These are phyloP conservation scores for Gelatoporia subvermispora DNA, from an alignment of 768 basidiomycete species.

Conservation along the genomic window DNA sequence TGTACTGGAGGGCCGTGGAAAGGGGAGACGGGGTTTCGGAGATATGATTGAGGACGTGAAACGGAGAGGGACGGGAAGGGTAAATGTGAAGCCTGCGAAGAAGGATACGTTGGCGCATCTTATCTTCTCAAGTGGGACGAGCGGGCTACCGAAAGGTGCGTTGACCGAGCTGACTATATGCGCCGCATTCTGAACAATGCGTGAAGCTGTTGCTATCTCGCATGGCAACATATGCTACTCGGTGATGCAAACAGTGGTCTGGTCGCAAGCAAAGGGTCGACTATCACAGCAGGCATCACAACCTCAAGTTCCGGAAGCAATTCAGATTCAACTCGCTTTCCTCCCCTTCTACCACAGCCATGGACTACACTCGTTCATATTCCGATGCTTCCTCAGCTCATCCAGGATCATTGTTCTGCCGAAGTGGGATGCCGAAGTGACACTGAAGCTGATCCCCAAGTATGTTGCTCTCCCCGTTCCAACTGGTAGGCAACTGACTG, in stretches of 20 bases:
- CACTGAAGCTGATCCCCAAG: conserved; percentile 54
- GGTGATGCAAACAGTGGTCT: conserved; percentile 8
- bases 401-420: conserved; percentile 50
- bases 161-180: background rate
- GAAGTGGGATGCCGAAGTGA: conserved; percentile 52
- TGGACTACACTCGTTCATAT: conserved; percentile 48
- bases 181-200: background rate
- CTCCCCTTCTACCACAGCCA: conserved; percentile 68
- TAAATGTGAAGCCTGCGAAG: conserved; percentile 40
- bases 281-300: conserved; percentile 11
- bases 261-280: background rate
- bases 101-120: conserved; percentile 62
- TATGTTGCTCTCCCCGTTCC: conserved; percentile 28
- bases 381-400: conserved; percentile 44
- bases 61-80: conserved; percentile 31
- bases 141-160: conserved; percentile 68
- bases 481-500: no score
- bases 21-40: conserved; percentile 39
- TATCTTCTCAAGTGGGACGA: conserved; percentile 76
- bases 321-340: conserved; percentile 37
- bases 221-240: conserved; percentile 17
- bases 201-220: conserved; percentile 24
- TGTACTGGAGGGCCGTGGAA: conserved; percentile 38
- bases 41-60: conserved; percentile 40
- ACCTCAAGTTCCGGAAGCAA: conserved; percentile 28